Base-by-base conservation (phyloP, 331 rosid genomes). In the Quercus tomentella region DNA sequence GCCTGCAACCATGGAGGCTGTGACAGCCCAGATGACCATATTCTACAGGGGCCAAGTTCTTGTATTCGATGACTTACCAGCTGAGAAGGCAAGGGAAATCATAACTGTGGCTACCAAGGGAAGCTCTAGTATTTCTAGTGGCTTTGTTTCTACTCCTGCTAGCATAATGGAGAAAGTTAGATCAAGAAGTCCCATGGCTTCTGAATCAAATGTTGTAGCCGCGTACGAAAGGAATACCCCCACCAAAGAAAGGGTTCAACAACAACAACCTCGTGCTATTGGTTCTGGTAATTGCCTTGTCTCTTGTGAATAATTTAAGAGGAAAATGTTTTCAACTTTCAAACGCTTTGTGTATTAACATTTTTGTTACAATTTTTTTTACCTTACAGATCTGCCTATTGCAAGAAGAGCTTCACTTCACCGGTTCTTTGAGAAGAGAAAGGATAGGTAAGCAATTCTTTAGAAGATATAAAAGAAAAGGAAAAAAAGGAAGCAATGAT, bases 351-450 rank as follows among this genome's bases (percentile, higher is more conserved):
- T 8, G 8, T 37, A 3, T 67, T 4, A 12, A 4, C 31, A 83
- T 77, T 79, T 18, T 78, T 56, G 35, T 71, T 75, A 6, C 43
- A 76, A 49, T 6, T 18, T 25, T 70, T 60, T 33, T n/a, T 57
- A 60, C 12, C 21, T 54, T 69, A 8, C 82, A 86, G 97, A 94
- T 79, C 58, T 92, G 86, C 91, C 92, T 7, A 87, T 88, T 70
- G 93, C 92, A 25, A 90, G 97, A 83, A 88, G 97, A 84, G 86
- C 86, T 65, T 94, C 98, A 14, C 97, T 94, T 62, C 87, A 89
- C 14, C 89, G 93, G 80, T 94, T 94, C 86, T 84, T 92, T 70
- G 94, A 88, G 84, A 94, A 94, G 84, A 92, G 98, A 25, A 94
- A 92, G 83, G 97, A 94, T 60, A 92, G 98, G 98, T 94, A 60